Percentiles rank a stretch among this genome's conserved stretches.
phyloP scores from a whole-genome alignment of 2,329 filamentous ascomycete species.

The Penicillium sp. region DNA sequence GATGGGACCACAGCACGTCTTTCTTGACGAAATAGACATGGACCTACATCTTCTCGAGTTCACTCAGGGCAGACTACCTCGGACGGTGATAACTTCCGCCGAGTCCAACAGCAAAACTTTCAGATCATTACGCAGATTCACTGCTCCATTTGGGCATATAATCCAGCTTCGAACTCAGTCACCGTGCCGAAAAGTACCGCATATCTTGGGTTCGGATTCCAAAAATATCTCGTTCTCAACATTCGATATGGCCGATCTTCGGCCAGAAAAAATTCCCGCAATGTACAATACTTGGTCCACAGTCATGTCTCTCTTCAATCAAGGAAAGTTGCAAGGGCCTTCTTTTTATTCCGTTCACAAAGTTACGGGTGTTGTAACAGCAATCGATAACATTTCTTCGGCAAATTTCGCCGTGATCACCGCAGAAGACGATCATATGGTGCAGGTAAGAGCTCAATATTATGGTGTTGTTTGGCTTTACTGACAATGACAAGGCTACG shows the following conservation, averaged over 20 bases:
- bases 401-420: slow-evolving; percentile 13
- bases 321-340: slow-evolving; percentile 18
- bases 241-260: slow-evolving; percentile 20
- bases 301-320: slow-evolving; percentile 20
- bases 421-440: background rate
- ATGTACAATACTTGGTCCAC: slow-evolving; percentile 16
- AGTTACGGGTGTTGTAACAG: slow-evolving; percentile 20
- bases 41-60: slow-evolving; percentile 2
- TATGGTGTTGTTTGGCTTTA: background rate
- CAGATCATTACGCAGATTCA: slow-evolving; percentile 23
- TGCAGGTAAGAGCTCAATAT: background rate
- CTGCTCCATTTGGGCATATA: slow-evolving; percentile 35
- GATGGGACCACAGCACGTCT: slow-evolving; percentile 19
- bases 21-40: slow-evolving; percentile 16
- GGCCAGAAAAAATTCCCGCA: slow-evolving; percentile 9
- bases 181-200: background rate
- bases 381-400: slow-evolving; percentile 11
- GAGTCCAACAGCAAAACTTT: background rate
- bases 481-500: background rate
- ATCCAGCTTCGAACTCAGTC: slow-evolving; percentile 34
- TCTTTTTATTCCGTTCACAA: slow-evolving; percentile 3
- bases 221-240: slow-evolving; percentile 22
- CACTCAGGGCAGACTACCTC: slow-evolving; percentile 14
- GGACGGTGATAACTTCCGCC: slow-evolving; percentile 23
- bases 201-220: background rate